Base-by-base conservation (phyloP, 192 early-diverging fungal genomes). In the Backusella luteola region DNA sequence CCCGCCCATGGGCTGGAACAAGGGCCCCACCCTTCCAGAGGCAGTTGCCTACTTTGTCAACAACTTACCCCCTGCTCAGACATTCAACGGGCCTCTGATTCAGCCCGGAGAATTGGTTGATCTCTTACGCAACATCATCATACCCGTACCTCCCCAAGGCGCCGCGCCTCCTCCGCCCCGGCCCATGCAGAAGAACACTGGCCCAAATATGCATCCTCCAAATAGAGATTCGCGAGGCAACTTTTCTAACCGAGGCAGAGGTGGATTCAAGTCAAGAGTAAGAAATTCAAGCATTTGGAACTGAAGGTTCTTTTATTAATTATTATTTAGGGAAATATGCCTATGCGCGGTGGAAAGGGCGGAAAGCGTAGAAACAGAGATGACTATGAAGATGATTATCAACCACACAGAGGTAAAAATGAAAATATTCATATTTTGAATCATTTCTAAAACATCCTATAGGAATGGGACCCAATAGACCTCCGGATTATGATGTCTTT, bases 401-500 rank as follows among this genome's bases (percentile, higher is more conserved):
- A 49, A 34, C 59, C 68, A n/a, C 67, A 76, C 66, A 73, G 70
- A 74, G 78, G 68, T 71, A 77, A 29, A 5, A 17, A 38, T 66
- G 4, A 21, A 11, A 8, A 66, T n/a, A 21, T 17, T 38, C 53
- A 15, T 34, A 9, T 5, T 73, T 29, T 59, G 15, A n/a, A 21
- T 34, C 32, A 34, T 71, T 67, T n/a, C 8, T 11, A 56, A n/a
- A 9, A 23, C 8, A 21, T 71, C 19, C 14, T 36, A 12, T 67
- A 81, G 80, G 81, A 23, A 83, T 83, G 34, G 88, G 88, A 12
- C 84, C 85, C 23, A 89, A 89, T 67, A 77, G 88, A 35, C 86
- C 88, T 19, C 88, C 88, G 23, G 88, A 89, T 70, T 87, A 80
- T 73, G 88, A 89, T 73, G 53, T 89, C 4, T 89, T 87, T 69